A percentile compares a stretch with the other conserved stretches of the same genome.
Evolutionary conservation across 2,329 filamentous ascomycete genomes (phyloP).

Genomic region (Pseudogymnoascus sp.): DNA sequence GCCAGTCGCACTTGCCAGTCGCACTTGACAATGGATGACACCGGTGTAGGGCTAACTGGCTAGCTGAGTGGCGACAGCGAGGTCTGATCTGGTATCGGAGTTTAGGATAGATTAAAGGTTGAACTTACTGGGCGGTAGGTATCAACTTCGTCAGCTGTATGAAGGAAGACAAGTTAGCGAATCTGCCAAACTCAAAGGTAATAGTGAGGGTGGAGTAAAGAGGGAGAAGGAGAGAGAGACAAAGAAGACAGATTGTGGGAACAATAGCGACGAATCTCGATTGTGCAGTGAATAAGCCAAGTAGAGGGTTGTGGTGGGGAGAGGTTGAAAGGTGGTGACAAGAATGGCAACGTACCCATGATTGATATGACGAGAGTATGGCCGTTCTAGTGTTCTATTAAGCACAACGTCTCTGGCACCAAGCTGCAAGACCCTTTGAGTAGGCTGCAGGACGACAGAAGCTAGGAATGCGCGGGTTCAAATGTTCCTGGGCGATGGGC

Average conservation of each 20-base stretch:
- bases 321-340: constrained; percentile 1
- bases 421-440: constrained; percentile 9
- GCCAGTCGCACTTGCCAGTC: not conserved
- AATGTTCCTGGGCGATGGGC: constrained; percentile 2
- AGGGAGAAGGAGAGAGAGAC: not conserved
- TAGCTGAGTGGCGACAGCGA: not conserved
- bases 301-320: not conserved
- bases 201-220: not conserved
- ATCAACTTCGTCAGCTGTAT: constrained; percentile 51
- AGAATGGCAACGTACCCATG: constrained; percentile 11
- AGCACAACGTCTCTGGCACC: constrained; percentile 9
- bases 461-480: constrained; percentile 9
- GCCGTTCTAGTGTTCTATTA: not conserved
- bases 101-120: constrained; percentile 10
- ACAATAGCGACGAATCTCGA: constrained; percentile 10
- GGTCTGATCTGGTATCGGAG: constrained; percentile 14
- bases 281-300: constrained; percentile 3
- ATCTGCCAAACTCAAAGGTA: not conserved
- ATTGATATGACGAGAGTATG: constrained; percentile 10
- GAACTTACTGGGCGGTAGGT: constrained; percentile 49
- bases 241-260: not conserved
- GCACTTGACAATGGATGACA: constrained; percentile 8
- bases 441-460: constrained; percentile 5
- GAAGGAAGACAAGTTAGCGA: not conserved
- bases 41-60: constrained; percentile 10